These are phyloP conservation scores for Metschnikowia proteae DNA, from an alignment of 805 yeast genomes.

Conservation along the genomic window DNA sequence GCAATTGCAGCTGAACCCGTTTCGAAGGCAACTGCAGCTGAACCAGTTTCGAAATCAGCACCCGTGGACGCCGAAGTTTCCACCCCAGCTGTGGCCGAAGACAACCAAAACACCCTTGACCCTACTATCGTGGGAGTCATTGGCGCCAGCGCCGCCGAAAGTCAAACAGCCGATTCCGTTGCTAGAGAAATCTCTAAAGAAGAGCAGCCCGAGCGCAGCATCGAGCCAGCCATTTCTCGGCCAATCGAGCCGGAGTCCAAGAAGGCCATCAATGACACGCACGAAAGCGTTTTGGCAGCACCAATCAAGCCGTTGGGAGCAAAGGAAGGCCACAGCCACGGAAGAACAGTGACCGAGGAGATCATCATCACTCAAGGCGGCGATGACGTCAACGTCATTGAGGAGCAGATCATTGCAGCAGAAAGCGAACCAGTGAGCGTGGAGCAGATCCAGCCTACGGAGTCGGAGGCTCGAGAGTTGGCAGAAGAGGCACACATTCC, in stretches of 20 bases:
- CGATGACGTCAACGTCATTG: slow-evolving; percentile 25
- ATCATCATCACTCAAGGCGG: slow-evolving; percentile 40
- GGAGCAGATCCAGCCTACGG: slow-evolving; percentile 42
- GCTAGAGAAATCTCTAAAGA: slow-evolving; percentile 7
- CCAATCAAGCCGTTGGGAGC: slow-evolving; percentile 11
- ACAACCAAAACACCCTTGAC: slow-evolving; percentile 14
- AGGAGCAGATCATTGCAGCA: slow-evolving; percentile 32
- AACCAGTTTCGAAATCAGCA: background rate
- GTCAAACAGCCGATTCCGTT: slow-evolving; percentile 5
- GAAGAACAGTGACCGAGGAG: slow-evolving; percentile 27
- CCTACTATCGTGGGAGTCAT: slow-evolving; percentile 16
- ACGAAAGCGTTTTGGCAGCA: slow-evolving; percentile 10
- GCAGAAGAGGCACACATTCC: slow-evolving; percentile 31
- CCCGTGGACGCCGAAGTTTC: slow-evolving; percentile 3
- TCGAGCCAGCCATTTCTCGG: slow-evolving; percentile 12
- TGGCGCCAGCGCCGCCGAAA: slow-evolving; percentile 14
- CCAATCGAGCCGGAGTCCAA: slow-evolving; percentile 12
- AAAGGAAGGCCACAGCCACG: slow-evolving; percentile 13
- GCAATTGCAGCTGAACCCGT: background rate
- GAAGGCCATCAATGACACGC: slow-evolving; percentile 2
- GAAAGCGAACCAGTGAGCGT: slow-evolving; percentile 35
- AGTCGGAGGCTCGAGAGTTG: slow-evolving; percentile 34
- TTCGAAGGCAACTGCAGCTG: background rate
- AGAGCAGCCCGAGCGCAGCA: slow-evolving; percentile 7
- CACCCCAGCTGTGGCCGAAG: background rate